Percentiles rank a stretch among this genome's conserved stretches.
Conservation (phyloP, 2,329 filamentous ascomycete genomes). For the Sarocladium brachiariae region DNA sequence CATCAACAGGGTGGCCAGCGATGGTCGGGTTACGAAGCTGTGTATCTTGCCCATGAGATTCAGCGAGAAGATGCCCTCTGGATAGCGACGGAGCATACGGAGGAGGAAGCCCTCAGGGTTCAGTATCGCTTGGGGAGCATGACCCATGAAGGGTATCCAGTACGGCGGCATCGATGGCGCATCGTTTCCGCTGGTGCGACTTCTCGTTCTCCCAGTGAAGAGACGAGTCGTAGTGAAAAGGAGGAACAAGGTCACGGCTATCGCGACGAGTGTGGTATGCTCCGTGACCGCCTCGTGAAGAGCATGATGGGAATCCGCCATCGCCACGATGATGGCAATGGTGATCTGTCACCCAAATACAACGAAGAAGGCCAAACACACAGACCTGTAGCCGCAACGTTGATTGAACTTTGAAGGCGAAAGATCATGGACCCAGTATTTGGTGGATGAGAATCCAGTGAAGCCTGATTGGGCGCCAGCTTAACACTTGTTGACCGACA, state of each 20-base stretch:
- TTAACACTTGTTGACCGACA: too few relatives aligned
- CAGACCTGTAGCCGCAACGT: too few relatives aligned
- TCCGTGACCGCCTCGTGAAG: not conserved
- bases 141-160: slow-evolving; percentile 30
- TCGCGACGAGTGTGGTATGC: not conserved
- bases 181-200: slow-evolving; percentile 14
- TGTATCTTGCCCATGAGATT: slow-evolving; percentile 25
- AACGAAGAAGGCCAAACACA: too few relatives aligned
- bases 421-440: too few relatives aligned
- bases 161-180: slow-evolving; percentile 23
- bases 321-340: not conserved
- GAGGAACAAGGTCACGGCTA: slow-evolving; percentile 10
- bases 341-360: too few relatives aligned
- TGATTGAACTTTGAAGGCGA: too few relatives aligned
- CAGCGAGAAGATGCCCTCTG: slow-evolving; percentile 29
- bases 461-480: too few relatives aligned
- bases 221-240: slow-evolving; percentile 9
- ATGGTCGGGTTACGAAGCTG: slow-evolving; percentile 26
- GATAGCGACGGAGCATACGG: slow-evolving; percentile 23
- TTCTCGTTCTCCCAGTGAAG: slow-evolving; percentile 55
- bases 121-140: slow-evolving; percentile 25
- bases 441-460: too few relatives aligned
- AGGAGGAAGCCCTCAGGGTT: slow-evolving; percentile 23
- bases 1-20: slow-evolving; percentile 21
- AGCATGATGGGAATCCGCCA: not conserved